Conservation (phyloP, 148 eudicot genomes). For the Linanthus parryae region DNA sequence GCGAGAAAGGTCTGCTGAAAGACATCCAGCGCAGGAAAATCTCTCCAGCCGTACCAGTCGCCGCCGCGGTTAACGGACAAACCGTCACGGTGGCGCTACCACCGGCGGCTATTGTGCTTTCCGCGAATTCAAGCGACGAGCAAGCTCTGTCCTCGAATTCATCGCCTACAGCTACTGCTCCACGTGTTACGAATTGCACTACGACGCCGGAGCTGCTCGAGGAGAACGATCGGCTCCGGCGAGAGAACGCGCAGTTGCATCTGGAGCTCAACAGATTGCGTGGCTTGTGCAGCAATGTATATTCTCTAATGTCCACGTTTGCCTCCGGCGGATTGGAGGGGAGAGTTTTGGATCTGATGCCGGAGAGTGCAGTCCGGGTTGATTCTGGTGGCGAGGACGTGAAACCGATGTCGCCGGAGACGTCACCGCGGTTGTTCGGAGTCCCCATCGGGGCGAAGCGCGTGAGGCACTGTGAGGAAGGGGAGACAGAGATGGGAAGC, state of each 20-base stretch:
- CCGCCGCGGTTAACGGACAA: no score
- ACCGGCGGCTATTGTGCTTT: conserved; percentile 24
- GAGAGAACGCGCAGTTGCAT: conserved; percentile 43
- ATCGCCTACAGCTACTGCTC: conserved; percentile 31
- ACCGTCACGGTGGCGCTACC: conserved; percentile 21
- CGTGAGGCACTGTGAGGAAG: conserved; percentile 24
- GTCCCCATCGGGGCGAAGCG: conserved; percentile 64
- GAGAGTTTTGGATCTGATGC: conserved; percentile 18
- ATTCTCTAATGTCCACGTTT: conserved; percentile 41
- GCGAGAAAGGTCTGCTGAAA: conserved; percentile 47
- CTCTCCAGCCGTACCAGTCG: no score
- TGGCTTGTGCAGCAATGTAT: conserved; percentile 46
- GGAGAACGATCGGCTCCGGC: conserved; percentile 64
- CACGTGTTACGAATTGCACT: conserved; percentile 4
- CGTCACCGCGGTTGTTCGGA: conserved; percentile 53
- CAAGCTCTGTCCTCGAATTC: conserved; percentile 71
- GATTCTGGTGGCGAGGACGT: conserved; percentile 18
- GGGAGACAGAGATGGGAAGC: conserved; percentile 9
- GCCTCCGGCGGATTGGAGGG: conserved; percentile 25
- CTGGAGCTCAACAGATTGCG: conserved; percentile 50
- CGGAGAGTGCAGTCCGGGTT: conserved; percentile 18
- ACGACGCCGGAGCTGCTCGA: conserved; percentile 47
- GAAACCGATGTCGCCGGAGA: conserved; percentile 20
- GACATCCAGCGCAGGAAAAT: conserved; percentile 82
- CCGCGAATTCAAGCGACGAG: conserved; percentile 60